phyloP scores from a whole-genome alignment of 257 asterid species.

The Penstemon newberryi region DNA sequence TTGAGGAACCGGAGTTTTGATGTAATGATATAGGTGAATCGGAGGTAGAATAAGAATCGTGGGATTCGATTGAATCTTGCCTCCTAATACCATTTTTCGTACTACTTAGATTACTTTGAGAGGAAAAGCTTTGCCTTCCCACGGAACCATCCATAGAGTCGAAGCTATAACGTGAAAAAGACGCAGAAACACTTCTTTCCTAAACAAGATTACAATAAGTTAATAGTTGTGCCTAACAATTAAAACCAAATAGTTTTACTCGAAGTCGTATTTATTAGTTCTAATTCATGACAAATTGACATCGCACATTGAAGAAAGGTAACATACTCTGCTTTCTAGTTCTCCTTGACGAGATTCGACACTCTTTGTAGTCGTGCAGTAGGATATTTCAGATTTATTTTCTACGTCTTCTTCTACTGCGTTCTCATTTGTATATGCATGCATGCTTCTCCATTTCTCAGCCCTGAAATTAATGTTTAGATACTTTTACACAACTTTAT shows the following conservation, averaged over 20 bases:
- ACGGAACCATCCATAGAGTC: slow-evolving; percentile 44
- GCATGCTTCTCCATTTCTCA: slow-evolving; percentile 34
- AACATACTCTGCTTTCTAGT: slow-evolving; percentile 30
- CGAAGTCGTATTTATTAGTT: no score
- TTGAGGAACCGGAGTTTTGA: slow-evolving; percentile 29
- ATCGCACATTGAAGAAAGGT: not conserved
- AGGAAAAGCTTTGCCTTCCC: slow-evolving; percentile 38
- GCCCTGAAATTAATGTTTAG: slow-evolving; percentile 28
- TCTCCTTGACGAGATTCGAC: slow-evolving; percentile 31
- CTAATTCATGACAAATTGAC: not conserved
- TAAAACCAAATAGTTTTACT: no score
- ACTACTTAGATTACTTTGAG: slow-evolving; percentile 33
- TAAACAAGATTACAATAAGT: slow-evolving; percentile 17
- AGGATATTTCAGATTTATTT: slow-evolving; percentile 32
- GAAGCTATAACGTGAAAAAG: slow-evolving; percentile 38
- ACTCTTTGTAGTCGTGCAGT: slow-evolving; percentile 27
- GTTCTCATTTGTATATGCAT: slow-evolving; percentile 30
- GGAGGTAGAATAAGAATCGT: slow-evolving; percentile 34
- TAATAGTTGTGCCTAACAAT: not conserved
- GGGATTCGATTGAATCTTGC: slow-evolving; percentile 45
- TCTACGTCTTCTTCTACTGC: slow-evolving; percentile 33
- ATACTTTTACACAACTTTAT: not conserved
- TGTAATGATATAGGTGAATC: slow-evolving; percentile 37
- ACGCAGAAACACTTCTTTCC: slow-evolving; percentile 38
- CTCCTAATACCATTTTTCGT: slow-evolving; percentile 28